phyloP scores from a whole-genome alignment of 345 rosid genomes.

The Garcia nutans region DNA sequence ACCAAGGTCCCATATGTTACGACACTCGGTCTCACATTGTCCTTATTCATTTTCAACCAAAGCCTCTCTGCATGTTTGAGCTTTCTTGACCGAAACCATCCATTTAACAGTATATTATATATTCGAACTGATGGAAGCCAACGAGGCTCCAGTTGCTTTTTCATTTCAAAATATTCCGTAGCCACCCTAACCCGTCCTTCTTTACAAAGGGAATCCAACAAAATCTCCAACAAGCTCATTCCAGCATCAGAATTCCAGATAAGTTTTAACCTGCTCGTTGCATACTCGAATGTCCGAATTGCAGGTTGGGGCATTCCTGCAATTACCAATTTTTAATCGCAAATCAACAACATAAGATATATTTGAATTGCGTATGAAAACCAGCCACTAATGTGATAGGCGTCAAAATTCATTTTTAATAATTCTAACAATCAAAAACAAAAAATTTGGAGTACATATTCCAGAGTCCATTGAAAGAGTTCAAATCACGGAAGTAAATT shows the following conservation, averaged over 20 bases:
- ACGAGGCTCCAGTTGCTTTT: constrained; percentile 28
- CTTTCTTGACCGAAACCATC: constrained; percentile 74
- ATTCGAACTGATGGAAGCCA: constrained; percentile 61
- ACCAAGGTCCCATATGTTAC: constrained; percentile 79
- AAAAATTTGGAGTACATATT: background rate
- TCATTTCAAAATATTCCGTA: constrained; percentile 43
- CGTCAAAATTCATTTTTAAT: background rate
- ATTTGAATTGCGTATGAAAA: background rate
- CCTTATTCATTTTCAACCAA: constrained; percentile 62
- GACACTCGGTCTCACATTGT: constrained; percentile 52
- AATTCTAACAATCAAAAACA: background rate
- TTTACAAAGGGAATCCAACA: constrained; percentile 83
- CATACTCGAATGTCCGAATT: constrained; percentile 64
- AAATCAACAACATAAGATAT: background rate
- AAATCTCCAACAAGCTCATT: constrained; percentile 50
- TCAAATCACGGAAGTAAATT: background rate
- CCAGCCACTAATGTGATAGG: background rate
- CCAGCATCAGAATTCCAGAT: constrained; percentile 34
- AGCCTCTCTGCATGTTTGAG: constrained; percentile 69
- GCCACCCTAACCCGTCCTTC: constrained; percentile 70
- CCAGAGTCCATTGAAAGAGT: too few species aligned
- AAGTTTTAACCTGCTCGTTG: constrained; percentile 33
- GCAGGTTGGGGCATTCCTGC: constrained; percentile 70
- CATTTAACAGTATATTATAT: constrained; percentile 71
- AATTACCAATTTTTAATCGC: background rate